Evolutionary conservation across 1,284 basidiomycete genomes (phyloP), one percentile per base, ranked within the genome.

Genomic region (Ceratobasidium sp.): DNA sequence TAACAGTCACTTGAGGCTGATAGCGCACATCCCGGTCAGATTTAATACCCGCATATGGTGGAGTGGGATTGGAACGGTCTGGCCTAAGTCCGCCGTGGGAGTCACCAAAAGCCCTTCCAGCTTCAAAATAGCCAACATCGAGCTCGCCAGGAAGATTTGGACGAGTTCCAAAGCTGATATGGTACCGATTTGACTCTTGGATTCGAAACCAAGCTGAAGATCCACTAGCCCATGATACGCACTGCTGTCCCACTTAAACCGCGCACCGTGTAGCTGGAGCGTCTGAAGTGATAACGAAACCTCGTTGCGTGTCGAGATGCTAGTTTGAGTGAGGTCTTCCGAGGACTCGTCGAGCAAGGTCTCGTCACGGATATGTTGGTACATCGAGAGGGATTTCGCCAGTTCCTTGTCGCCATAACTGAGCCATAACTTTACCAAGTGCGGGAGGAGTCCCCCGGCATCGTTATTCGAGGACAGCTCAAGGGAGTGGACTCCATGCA

Each of bases 141-240:
- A 42, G 44, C 64, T 66, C 12, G 64, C 42, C n/a, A 44, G n/a
- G 7, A 66, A 28, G 23, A 48, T 42, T 15, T 23, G 3, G 13
- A 44, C 44, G 5, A 66, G n/a, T 26, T 17, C 64, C 10, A 20
- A 66, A 13, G n/a, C 5, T 4, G 64, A 6, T 23, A 66, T 66
- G 48, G 17, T 9, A 23, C 10, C 15, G 23, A 9, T 20, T n/a
- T 46, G 20, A 2, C 10, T 59, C 26, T 9, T 13, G 62, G 20
- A 3, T 7, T 15, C n/a, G 23, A 23, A 48, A 1, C 28, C 69
- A 44, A 73, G 13, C 15, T 44, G 66, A 17, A 69, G 66, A 15
- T 73, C 69, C 4, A 50, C 26, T 5, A 73, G 57, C n/a, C 69
- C 56, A 17, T 9, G 54, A 28, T 62, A 73, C 17, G 54, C 56